Evolutionary conservation across 169 alveolate species (phyloP).

Genomic region (Plasmodium gallinaceum): DNA sequence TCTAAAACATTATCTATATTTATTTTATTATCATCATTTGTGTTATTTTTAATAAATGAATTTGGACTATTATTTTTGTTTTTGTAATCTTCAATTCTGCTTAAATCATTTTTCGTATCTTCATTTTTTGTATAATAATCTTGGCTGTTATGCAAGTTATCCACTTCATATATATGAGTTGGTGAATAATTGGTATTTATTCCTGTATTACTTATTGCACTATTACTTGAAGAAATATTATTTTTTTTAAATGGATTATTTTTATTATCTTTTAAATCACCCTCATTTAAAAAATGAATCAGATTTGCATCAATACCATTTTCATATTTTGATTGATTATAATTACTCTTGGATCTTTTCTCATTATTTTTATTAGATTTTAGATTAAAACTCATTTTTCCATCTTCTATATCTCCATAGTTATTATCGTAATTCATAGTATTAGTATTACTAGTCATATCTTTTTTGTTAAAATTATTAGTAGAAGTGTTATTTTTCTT

Average conservation of each 20-base stretch:
- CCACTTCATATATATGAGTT: slow-evolving; percentile 61
- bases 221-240: slow-evolving; percentile 43
- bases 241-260: slow-evolving; percentile 5
- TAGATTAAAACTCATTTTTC: not conserved
- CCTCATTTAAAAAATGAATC: slow-evolving; percentile 31
- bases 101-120: slow-evolving; percentile 26
- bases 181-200: slow-evolving; percentile 46
- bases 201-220: slow-evolving; percentile 47
- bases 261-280: slow-evolving; percentile 2
- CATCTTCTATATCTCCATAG: slow-evolving; percentile 8
- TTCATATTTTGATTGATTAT: not conserved
- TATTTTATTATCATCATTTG: slow-evolving; percentile 20
- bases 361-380: slow-evolving; percentile 24
- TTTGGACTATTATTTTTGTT: slow-evolving; percentile 19
- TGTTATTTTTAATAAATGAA: not conserved
- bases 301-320: slow-evolving; percentile 26
- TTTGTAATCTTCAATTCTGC: slow-evolving; percentile 34
- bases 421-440: slow-evolving; percentile 12
- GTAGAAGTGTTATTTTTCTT: slow-evolving; percentile 21
- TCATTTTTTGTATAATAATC: slow-evolving; percentile 57
- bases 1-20: not conserved
- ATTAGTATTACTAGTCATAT: not conserved
- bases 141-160: slow-evolving; percentile 22
- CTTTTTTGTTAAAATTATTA: slow-evolving; percentile 2
- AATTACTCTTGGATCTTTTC: slow-evolving; percentile 1